Conservation (phyloP, 2,329 filamentous ascomycete species). For the Arthroderma sp. region DNA sequence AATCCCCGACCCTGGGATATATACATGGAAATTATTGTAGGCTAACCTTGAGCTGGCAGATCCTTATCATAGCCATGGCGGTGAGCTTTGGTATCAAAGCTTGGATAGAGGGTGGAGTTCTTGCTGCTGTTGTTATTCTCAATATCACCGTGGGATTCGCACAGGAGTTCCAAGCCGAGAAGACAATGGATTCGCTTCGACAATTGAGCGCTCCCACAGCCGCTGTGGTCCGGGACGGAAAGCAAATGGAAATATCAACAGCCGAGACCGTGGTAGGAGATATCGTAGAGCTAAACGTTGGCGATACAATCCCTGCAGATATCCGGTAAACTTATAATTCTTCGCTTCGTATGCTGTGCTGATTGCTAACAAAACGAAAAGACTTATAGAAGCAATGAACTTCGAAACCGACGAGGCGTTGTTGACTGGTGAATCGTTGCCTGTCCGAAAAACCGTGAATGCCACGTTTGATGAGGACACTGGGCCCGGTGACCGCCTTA, state of each 20-base stretch:
- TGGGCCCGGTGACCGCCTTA: slow-evolving; percentile 48
- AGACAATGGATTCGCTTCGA: slow-evolving; percentile 41
- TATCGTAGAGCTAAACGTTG: slow-evolving; percentile 38
- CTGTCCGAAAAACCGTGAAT: slow-evolving; percentile 40
- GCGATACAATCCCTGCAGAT: slow-evolving; percentile 38
- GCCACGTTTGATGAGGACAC: slow-evolving; percentile 39
- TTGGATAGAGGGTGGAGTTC: slow-evolving; percentile 48
- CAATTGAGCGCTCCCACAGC: slow-evolving; percentile 39
- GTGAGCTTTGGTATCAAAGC: slow-evolving; percentile 45
- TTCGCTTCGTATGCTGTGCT: neutral
- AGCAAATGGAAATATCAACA: slow-evolving; percentile 37
- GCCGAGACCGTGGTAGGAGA: slow-evolving; percentile 48
- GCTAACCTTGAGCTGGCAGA: slow-evolving; percentile 19
- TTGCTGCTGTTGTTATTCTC: slow-evolving; percentile 43
- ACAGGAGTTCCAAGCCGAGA: slow-evolving; percentile 40
- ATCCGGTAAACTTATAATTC: slow-evolving; percentile 14
- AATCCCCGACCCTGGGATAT: neutral
- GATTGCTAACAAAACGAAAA: neutral
- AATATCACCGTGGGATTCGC: slow-evolving; percentile 47
- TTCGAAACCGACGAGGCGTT: slow-evolving; percentile 50
- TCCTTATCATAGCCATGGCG: slow-evolving; percentile 43
- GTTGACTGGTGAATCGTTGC: slow-evolving; percentile 49
- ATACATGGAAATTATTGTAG: slow-evolving; percentile 8
- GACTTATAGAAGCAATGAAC: slow-evolving; percentile 44
- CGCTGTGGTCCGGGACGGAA: slow-evolving; percentile 37